phyloP scores from a whole-genome alignment of 2,329 filamentous ascomycete genomes.

The Xylaria sp. region DNA sequence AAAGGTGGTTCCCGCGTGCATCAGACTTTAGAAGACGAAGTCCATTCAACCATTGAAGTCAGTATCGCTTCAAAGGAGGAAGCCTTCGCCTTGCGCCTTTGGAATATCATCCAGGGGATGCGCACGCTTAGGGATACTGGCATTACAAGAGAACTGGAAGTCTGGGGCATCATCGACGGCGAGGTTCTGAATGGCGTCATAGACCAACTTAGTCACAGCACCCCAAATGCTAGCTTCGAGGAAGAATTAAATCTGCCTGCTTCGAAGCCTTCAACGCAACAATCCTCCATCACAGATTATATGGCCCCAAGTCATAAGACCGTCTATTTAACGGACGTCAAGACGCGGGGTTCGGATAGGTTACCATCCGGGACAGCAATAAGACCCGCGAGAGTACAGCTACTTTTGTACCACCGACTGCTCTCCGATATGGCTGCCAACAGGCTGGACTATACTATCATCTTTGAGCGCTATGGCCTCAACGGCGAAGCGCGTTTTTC shows the following conservation, averaged over 20 bases:
- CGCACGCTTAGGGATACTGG: constrained; percentile 77
- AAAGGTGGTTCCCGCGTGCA: constrained; percentile 83
- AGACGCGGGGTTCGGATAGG: constrained; percentile 76
- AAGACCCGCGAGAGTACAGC: constrained; percentile 83
- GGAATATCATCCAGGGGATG: constrained; percentile 91
- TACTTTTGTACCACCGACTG: constrained; percentile 89
- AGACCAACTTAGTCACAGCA: constrained; percentile 82
- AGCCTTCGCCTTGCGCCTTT: constrained; percentile 81
- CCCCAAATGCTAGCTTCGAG: constrained; percentile 79
- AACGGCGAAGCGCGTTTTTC: constrained; percentile 75
- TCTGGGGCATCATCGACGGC: constrained; percentile 87
- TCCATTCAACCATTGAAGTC: constrained; percentile 80
- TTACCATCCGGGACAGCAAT: constrained; percentile 74
- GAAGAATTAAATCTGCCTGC: constrained; percentile 61
- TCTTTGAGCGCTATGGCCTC: constrained; percentile 79
- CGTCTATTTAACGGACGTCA: constrained; percentile 87
- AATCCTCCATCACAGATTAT: constrained; percentile 57
- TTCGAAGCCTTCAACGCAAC: constrained; percentile 50
- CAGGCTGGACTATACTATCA: constrained; percentile 72
- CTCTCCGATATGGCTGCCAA: constrained; percentile 80
- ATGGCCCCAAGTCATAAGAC: constrained; percentile 51
- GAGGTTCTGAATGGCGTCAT: constrained; percentile 90
- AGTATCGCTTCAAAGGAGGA: constrained; percentile 82
- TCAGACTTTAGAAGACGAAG: constrained; percentile 83
- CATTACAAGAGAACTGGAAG: constrained; percentile 78